Evolutionary conservation across 495 filamentous ascomycete species (phyloP), one percentile per base, ranked within the genome.

Genomic region (Hapsidospora chrysogenum): DNA sequence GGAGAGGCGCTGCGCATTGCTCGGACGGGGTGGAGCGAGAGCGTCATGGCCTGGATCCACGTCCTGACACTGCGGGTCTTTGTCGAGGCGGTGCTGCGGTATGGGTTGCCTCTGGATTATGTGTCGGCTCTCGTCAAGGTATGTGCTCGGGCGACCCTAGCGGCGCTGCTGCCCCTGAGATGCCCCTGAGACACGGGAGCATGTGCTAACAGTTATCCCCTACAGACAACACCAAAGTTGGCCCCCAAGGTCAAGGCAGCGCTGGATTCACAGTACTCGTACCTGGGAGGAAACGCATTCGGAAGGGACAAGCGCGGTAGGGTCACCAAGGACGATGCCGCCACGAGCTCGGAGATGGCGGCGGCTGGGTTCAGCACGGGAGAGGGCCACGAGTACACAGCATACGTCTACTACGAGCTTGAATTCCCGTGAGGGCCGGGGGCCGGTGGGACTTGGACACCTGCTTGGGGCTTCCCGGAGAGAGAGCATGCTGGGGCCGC

Each of bases 381-480:
- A 22, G 76, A 81, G 41, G 74, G 72, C 30, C 70, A 72, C 40
- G 89, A 94, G 48, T 97, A 95, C 60, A 84, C 84, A 38, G 75
- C 89, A 19, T 97, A 92, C 60, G 92, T 95, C 52, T 95, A 83
- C 60, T 97, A 95, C 58, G 84, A 94, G 46, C 85, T 95, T 52
- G 79, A 85, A 50, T 77, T 92, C 51, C 63, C 68, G 46, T 64
- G 13, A 58, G n/a, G n/a, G n/a, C n/a, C n/a, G n/a, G n/a, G n/a
- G n/a, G n/a, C n/a, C n/a, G n/a, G n/a, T n/a, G n/a, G n/a, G n/a
- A n/a, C n/a, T n/a, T n/a, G n/a, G n/a, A n/a, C n/a, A n/a, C n/a
- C n/a, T n/a, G n/a, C n/a, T n/a, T n/a, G n/a, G n/a, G n/a, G n/a
- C n/a, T n/a, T n/a, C n/a, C n/a, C n/a, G n/a, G n/a, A n/a, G n/a